Percentiles rank a stretch among this genome's conserved stretches.
These are phyloP conservation scores for Capsicum chinense DNA, from an alignment of 257 asterid species.

Conservation along the genomic window DNA sequence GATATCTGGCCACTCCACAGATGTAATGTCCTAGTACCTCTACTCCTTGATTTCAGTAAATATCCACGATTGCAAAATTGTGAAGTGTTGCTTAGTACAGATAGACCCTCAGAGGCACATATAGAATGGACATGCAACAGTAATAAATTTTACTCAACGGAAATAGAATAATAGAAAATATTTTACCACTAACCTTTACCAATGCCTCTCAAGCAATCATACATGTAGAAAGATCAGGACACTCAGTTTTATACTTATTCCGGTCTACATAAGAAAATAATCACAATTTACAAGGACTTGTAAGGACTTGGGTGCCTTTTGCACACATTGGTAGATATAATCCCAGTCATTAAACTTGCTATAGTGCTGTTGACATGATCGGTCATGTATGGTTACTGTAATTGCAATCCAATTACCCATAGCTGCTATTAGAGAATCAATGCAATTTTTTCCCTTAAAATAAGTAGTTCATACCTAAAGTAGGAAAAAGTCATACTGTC, in stretches of 20 bases:
- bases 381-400: no score
- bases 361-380: no score
- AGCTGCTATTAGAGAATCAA: no score
- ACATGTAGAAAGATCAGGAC: slow-evolving; percentile 87
- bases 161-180: background rate
- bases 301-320: no score
- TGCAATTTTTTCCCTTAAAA: no score
- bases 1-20: slow-evolving; percentile 44
- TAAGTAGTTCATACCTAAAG: no score
- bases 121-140: background rate
- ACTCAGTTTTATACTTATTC: slow-evolving; percentile 71
- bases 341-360: no score
- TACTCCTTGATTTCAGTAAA: slow-evolving; percentile 97
- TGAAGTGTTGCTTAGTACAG: slow-evolving; percentile 25
- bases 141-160: background rate
- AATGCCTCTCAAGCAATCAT: slow-evolving; percentile 95
- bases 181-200: slow-evolving; percentile 63
- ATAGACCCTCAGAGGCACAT: slow-evolving; percentile 13
- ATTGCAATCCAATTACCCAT: no score
- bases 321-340: no score
- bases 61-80: slow-evolving; percentile 82
- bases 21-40: slow-evolving; percentile 96
- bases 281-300: no score
- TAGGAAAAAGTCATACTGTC: no score
- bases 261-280: slow-evolving; percentile 55